Percentiles rank a stretch among this genome's conserved stretches.
These are phyloP conservation scores for Solanum sejunctum DNA, from an alignment of 257 asterid genomes.

Conservation along the genomic window DNA sequence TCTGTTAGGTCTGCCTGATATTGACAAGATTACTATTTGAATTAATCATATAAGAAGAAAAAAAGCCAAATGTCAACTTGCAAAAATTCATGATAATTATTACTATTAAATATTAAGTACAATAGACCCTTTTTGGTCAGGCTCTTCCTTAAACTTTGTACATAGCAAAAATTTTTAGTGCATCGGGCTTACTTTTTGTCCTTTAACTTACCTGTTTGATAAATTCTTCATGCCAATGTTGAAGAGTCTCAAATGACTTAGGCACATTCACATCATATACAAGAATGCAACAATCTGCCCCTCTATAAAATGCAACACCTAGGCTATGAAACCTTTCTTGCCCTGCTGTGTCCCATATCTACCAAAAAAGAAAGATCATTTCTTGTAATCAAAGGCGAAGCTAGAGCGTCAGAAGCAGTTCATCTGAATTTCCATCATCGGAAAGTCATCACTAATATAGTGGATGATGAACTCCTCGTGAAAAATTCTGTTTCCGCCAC, in stretches of 20 bases:
- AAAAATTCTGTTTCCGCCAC: background rate
- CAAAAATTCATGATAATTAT: background rate
- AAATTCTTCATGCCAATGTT: conserved; percentile 63
- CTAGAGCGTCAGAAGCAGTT: background rate
- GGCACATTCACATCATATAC: conserved; percentile 61
- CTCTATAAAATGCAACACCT: conserved; percentile 79
- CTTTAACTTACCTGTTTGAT: conserved; percentile 44
- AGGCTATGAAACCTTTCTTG: conserved; percentile 85
- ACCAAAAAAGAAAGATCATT: background rate
- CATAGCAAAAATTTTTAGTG: no score
- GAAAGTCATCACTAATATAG: background rate
- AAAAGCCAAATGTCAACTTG: background rate
- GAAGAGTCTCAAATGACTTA: conserved; percentile 78
- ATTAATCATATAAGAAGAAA: background rate
- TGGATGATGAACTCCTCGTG: background rate
- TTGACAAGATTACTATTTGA: background rate
- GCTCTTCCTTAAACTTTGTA: rapidly evolving
- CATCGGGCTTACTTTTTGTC: no score
- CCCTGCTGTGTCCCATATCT: conserved; percentile 98
- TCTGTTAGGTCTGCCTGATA: conserved; percentile 45
- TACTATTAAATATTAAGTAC: no score
- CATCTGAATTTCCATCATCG: background rate
- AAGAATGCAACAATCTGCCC: conserved; percentile 89
- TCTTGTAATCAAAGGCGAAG: background rate
- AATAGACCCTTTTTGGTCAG: no score